Base-by-base conservation (phyloP, 768 basidiomycete genomes). In the Lentinula boryana region DNA sequence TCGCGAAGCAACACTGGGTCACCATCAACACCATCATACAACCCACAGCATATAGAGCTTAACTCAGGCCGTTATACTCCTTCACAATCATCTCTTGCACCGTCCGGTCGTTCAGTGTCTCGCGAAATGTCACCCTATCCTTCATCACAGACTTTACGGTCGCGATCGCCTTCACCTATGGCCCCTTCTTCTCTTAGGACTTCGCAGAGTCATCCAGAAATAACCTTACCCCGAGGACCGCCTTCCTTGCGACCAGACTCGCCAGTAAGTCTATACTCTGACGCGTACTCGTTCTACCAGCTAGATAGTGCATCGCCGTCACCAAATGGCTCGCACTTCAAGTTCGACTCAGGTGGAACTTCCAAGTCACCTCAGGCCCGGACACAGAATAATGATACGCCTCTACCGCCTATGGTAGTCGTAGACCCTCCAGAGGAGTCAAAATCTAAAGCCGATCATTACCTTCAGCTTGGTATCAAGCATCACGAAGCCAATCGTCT, bases 401-500 rank as follows among this genome's bases (percentile, higher is more conserved):
- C 46, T 48, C 18, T 51, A 31, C 61, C 56, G 18, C 56, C 49
- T 23, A 23, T 48, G 46, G 46, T 35, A 8, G 33, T 52, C 7
- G 35, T 48, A 18, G 15, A 27, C 40, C 40, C 55, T 15, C 40
- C 36, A 4, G 23, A 43, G 13, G 23, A 36, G 0, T 9, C 38
- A 8, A 43, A 40, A 43, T 38, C 33, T 51, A 84, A 82, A 13
- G 78, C 91, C 2, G 82, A 88, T 61, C 85, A 89, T 38, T 89
- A 79, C 63, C 79, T 93, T 44, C 86, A 88, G 63, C 76, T 90
- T 9, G 91, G 91, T 5, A 93, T 93, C 63, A 79, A 81, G 64
- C 84, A 85, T 68, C 91, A 93, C 66, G 87, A 92, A 71, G 83
- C 85, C 33, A 87, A 91, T 69, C 91, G 78, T 70, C 93, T 93